Evolutionary conservation across 2,329 filamentous ascomycete genomes (phyloP).

Genomic region (Aspergillus terreus): DNA sequence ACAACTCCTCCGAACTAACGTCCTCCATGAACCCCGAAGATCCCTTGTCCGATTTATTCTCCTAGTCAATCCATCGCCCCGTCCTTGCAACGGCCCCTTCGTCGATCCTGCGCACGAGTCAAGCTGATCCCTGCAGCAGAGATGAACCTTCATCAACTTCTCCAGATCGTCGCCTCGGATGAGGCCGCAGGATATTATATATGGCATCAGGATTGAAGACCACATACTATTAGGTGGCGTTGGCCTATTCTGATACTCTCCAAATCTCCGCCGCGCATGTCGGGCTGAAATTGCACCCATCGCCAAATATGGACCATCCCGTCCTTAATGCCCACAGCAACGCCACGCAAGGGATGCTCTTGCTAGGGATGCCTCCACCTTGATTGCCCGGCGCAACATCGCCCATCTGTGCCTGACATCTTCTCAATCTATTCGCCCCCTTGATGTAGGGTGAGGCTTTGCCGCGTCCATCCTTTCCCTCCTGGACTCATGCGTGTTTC

Average conservation of each 20-base stretch:
- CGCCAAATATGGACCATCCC: constrained; percentile 16
- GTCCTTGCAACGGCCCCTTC: constrained; percentile 1
- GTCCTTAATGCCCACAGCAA: constrained; percentile 14
- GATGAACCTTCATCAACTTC: not conserved
- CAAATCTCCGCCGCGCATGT: constrained; percentile 10
- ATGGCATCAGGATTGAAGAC: too few species aligned
- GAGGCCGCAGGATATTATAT: too few species aligned
- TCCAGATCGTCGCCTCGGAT: too few species aligned
- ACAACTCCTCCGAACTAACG: not conserved
- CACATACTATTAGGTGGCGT: constrained; percentile 8
- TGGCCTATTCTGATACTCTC: constrained; percentile 8
- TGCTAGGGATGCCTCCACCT: constrained; percentile 19
- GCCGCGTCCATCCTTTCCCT: constrained; percentile 10
- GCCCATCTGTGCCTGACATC: constrained; percentile 10
- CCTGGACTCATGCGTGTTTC: constrained; percentile 25
- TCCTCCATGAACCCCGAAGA: not conserved
- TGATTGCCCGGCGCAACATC: constrained; percentile 25
- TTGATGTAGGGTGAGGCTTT: constrained; percentile 2
- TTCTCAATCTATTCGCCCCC: constrained; percentile 5
- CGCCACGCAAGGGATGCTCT: constrained; percentile 25
- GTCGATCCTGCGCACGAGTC: not conserved
- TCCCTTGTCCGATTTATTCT: not conserved
- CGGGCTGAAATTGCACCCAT: constrained; percentile 13
- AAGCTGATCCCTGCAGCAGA: not conserved
- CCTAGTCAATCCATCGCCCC: not conserved